Evolutionary conservation across 2,329 filamentous ascomycete genomes (phyloP).

Genomic region (Kalmusia sp.): DNA sequence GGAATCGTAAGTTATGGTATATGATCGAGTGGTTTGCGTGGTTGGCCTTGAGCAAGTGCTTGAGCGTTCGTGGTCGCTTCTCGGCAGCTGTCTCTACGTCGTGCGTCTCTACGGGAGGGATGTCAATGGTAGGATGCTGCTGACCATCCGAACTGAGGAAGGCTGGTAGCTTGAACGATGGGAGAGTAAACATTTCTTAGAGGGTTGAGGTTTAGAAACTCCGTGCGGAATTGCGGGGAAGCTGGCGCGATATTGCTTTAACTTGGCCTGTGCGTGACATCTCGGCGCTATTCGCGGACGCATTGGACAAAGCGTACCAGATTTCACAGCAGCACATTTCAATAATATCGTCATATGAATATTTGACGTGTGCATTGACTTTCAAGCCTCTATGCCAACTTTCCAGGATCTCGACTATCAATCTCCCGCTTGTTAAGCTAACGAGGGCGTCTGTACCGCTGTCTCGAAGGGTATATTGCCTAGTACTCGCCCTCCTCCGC

Average conservation of each 20-base stretch:
- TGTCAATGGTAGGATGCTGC: constrained; percentile 45
- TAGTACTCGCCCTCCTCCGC: constrained; percentile 58
- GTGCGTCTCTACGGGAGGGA: constrained; percentile 76
- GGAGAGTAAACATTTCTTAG: constrained; percentile 22
- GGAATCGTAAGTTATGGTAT: constrained; percentile 74
- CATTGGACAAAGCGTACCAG: not conserved
- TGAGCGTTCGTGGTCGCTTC: constrained; percentile 81
- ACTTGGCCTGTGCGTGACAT: constrained; percentile 11
- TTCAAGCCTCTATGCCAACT: not conserved
- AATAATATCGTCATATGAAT: too few relatives aligned
- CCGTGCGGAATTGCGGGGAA: constrained; percentile 12
- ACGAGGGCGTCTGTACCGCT: constrained; percentile 22
- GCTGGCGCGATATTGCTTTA: not conserved
- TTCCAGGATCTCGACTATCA: constrained; percentile 4
- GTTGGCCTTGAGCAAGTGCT: constrained; percentile 89
- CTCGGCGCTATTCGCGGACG: constrained; percentile 4
- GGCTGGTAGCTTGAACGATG: constrained; percentile 24
- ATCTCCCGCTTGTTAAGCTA: constrained; percentile 14
- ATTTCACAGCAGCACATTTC: too few relatives aligned
- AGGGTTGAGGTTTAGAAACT: not conserved
- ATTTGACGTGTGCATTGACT: not conserved
- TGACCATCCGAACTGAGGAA: constrained; percentile 10
- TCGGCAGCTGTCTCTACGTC: constrained; percentile 81
- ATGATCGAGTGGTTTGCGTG: constrained; percentile 88
- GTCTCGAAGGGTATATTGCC: constrained; percentile 35